Percentiles rank a stretch among this genome's conserved stretches.
phyloP scores from a whole-genome alignment of 805 yeast species.

The Myxozyma melibiosi region DNA sequence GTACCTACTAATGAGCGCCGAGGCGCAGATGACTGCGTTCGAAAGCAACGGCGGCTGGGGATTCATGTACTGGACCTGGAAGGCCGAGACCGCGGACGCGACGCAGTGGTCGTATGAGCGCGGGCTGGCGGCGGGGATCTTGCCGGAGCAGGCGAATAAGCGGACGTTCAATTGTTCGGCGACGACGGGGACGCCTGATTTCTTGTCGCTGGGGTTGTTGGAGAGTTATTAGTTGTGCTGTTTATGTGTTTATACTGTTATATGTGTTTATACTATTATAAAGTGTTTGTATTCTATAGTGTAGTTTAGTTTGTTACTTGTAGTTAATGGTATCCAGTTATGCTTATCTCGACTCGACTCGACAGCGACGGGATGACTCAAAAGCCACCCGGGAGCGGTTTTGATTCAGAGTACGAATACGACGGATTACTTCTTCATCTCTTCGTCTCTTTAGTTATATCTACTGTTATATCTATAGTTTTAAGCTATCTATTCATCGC shows the following conservation, averaged over 20 bases:
- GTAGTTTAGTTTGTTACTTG: not conserved
- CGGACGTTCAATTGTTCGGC: slow-evolving; percentile 37
- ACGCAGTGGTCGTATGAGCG: slow-evolving; percentile 43
- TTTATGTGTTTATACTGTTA: not conserved
- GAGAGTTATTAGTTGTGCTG: slow-evolving; percentile 33
- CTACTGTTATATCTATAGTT: no score
- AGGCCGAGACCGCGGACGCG: slow-evolving; percentile 56
- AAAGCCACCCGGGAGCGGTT: no score
- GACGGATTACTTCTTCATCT: no score
- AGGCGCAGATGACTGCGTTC: slow-evolving; percentile 80
- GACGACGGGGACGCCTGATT: slow-evolving; percentile 35
- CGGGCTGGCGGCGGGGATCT: slow-evolving; percentile 38
- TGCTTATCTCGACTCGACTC: no score
- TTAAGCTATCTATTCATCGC: no score
- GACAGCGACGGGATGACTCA: no score
- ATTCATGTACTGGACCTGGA: slow-evolving; percentile 81
- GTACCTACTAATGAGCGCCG: slow-evolving; percentile 66
- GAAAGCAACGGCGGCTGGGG: slow-evolving; percentile 73
- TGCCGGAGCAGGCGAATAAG: slow-evolving; percentile 39
- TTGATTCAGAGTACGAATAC: no score
- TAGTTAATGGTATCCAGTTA: no score
- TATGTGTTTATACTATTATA: not conserved
- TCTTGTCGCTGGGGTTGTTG: slow-evolving; percentile 36
- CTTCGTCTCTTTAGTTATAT: no score
- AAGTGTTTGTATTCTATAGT: not conserved